These are phyloP conservation scores for Alnus rubra DNA, from an alignment of 306 rosid genomes.

Conservation along the genomic window DNA sequence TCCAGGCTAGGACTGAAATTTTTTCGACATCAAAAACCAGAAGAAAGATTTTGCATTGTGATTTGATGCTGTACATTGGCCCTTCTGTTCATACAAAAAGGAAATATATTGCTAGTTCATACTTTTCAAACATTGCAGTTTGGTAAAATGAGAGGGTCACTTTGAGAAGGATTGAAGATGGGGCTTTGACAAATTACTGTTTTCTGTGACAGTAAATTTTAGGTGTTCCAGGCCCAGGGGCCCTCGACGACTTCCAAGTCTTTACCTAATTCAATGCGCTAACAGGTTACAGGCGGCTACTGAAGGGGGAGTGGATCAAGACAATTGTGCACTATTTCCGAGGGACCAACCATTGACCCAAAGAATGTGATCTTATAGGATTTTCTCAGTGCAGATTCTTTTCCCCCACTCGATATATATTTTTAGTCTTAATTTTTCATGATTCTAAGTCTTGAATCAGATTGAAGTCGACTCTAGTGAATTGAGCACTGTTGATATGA, in stretches of 20 bases:
- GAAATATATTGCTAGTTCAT: constrained; percentile 29
- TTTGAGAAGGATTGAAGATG: background rate
- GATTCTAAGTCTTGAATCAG: too few relatives aligned
- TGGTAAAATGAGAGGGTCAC: background rate
- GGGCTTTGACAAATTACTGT: background rate
- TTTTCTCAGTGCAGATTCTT: too few relatives aligned
- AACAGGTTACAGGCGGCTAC: background rate
- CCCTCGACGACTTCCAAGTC: too few relatives aligned
- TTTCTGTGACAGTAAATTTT: too few relatives aligned
- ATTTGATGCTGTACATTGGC: constrained; percentile 39
- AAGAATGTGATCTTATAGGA: too few relatives aligned
- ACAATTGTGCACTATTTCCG: background rate
- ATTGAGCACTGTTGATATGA: too few relatives aligned
- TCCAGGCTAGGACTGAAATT: constrained; percentile 38
- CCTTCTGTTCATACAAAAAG: constrained; percentile 41
- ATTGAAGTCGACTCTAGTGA: too few relatives aligned
- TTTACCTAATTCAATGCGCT: background rate
- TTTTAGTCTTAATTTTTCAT: too few relatives aligned
- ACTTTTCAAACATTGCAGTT: background rate
- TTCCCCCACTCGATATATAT: too few relatives aligned
- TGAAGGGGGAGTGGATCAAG: background rate
- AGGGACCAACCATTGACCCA: too few relatives aligned
- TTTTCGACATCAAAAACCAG: constrained; percentile 28
- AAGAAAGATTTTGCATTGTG: constrained; percentile 24
- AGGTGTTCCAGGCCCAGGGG: too few relatives aligned